Percentiles rank a stretch among this genome's conserved stretches.
Conservation (phyloP, 1,139 yeast species). For the Yamadazyma epiphylla region DNA sequence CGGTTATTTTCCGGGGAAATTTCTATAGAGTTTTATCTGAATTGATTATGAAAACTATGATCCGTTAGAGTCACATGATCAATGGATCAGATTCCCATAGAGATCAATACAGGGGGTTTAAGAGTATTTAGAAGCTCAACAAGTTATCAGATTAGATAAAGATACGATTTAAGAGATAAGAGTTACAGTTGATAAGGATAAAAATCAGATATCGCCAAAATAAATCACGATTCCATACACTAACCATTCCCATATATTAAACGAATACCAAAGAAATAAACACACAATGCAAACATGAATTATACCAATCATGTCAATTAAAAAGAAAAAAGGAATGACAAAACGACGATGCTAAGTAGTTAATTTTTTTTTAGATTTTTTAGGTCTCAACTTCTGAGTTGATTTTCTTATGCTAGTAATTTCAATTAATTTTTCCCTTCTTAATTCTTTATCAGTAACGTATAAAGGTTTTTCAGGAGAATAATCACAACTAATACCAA, state of each 20-base stretch:
- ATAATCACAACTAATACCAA: constrained; percentile 45
- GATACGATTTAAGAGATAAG: too few relatives aligned
- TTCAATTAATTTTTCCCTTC: constrained; percentile 32
- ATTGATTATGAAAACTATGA: too few relatives aligned
- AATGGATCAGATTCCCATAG: too few relatives aligned
- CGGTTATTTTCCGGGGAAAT: too few relatives aligned
- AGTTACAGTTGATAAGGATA: too few relatives aligned
- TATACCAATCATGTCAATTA: background rate
- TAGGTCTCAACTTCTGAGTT: constrained; percentile 16
- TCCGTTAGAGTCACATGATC: too few relatives aligned
- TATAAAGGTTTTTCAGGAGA: constrained; percentile 39
- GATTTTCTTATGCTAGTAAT: constrained; percentile 30
- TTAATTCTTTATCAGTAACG: constrained; percentile 34
- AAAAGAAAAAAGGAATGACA: background rate
- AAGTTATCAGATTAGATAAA: too few relatives aligned
- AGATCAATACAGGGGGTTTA: too few relatives aligned
- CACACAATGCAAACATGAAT: background rate
- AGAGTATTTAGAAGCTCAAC: too few relatives aligned
- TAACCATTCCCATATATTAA: background rate
- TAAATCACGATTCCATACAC: too few relatives aligned
- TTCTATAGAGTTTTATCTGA: background rate
- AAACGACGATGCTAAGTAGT: background rate
- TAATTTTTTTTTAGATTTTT: constrained; percentile 5
- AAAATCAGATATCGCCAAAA: too few relatives aligned
- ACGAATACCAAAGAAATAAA: background rate